Evolutionary conservation across 768 basidiomycete genomes (phyloP).

Genomic region (Lactarius pseudohatsudake): DNA sequence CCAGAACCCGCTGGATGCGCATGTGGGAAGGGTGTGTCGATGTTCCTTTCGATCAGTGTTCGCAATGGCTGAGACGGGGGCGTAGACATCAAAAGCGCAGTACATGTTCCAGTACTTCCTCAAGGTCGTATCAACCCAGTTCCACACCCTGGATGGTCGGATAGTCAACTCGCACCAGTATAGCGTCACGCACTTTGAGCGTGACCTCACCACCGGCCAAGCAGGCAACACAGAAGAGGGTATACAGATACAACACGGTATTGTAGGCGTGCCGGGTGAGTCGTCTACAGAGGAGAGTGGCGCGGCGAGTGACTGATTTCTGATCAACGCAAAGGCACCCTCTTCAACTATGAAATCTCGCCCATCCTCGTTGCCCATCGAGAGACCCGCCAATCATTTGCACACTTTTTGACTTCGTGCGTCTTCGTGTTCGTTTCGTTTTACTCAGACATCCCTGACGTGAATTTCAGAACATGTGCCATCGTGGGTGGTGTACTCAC

Average conservation of each 20-base stretch:
- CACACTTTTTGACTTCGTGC: constrained; percentile 96
- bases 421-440: constrained; percentile 36
- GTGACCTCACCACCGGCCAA: constrained; percentile 72
- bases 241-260: constrained; percentile 72
- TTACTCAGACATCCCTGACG: constrained; percentile 9
- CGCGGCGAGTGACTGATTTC: neutral
- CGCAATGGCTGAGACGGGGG: neutral
- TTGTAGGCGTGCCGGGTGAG: constrained; percentile 66
- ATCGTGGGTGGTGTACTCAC: constrained; percentile 98
- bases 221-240: constrained; percentile 59
- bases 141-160: constrained; percentile 77
- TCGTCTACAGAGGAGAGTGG: neutral
- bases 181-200: constrained; percentile 94
- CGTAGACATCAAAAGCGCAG: constrained; percentile 69
- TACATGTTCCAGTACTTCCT: constrained; percentile 99
- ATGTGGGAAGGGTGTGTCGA: constrained; percentile 52
- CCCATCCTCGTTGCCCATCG: constrained; percentile 92
- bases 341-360: constrained; percentile 96
- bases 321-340: constrained; percentile 52
- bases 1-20: constrained; percentile 73
- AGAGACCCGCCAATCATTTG: constrained; percentile 91
- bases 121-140: constrained; percentile 96
- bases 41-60: neutral
- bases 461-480: constrained; percentile 75
- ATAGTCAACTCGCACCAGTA: constrained; percentile 90